Conservation (phyloP, 257 asterid species). For the Solanum habrochaites region DNA sequence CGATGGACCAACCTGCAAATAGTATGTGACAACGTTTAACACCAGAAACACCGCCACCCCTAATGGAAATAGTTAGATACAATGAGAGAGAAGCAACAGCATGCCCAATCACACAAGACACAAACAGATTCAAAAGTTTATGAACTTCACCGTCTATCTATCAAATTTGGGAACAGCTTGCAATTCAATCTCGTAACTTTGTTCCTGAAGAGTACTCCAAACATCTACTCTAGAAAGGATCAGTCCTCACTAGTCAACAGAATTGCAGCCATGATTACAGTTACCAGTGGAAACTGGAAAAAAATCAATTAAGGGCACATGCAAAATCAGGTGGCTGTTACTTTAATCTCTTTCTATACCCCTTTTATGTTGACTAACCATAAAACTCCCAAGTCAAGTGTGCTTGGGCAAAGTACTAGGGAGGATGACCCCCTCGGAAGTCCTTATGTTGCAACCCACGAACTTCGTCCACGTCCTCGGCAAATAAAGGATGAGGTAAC, state of each 20-base stretch:
- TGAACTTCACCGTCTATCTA: not conserved
- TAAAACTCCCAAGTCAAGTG: not conserved
- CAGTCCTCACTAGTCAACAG: not conserved
- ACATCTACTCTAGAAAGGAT: not conserved
- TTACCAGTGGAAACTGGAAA: not conserved
- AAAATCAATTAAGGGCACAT: not conserved
- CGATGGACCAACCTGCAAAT: conserved; percentile 62
- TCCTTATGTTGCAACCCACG: not conserved
- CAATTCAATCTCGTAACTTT: not conserved
- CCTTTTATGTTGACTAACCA: not conserved
- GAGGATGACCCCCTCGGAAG: not conserved
- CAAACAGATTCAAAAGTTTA: not conserved
- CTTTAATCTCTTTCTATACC: not conserved
- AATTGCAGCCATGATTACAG: not conserved
- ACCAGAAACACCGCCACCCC: not conserved
- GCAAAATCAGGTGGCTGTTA: not conserved
- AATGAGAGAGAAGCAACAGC: not conserved
- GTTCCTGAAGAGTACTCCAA: not conserved
- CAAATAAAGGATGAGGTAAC: not conserved
- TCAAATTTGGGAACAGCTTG: not conserved
- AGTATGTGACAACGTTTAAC: not conserved
- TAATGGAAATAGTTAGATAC: not conserved
- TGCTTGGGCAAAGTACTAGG: not conserved
- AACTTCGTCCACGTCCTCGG: not conserved
- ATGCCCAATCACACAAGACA: not conserved